Evolutionary conservation across 2,329 filamentous ascomycete genomes (phyloP), one percentile per base, ranked within the genome.

Genomic region (Nothophaeocryptopus gaeumannii): DNA sequence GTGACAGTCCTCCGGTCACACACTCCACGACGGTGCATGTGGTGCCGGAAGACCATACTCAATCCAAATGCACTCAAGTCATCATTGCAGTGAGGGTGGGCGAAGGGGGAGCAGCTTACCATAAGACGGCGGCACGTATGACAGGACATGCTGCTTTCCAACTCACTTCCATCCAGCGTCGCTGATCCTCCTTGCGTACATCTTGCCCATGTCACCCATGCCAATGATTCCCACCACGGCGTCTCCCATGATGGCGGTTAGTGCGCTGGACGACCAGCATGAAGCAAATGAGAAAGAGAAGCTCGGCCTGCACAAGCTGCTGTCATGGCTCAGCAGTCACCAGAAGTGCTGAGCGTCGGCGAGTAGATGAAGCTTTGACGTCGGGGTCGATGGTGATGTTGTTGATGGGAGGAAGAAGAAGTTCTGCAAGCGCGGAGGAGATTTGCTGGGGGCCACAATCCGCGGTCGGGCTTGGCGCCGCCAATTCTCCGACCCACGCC

Each of bases 61-160:
- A 89, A 97, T 92, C 92, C 92, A 97, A 97, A 97, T 97, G 92
- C 92, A 91, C 92, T 97, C 92, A 92, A 89, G 92, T 97, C 92
- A 97, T 97, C 92, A 95, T 90, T 70, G 70, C 70, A 72, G 20
- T 26, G 46, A 38, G 63, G 52, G 39, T 26, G 39, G 47, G 50
- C 50, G 54, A 51, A 35, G 46, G 38, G 49, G 52, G 43, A 4
- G 20, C 7, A 26, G 3, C 20, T 26, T 26, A 26, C 20, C 20
- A 26, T 7, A 7, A 26, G 20, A 7, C 20, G 20, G 20, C 20
- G 20, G 20, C 20, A 26, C 7, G 20, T 26, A 7, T 26, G 3
- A 7, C 20, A 26, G 64, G 37, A 32, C 30, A 16, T 45, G 43
- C 39, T 26, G 20, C 20, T 26, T 26, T 26, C 20, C 20, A 26